Evolutionary conservation across 2,329 filamentous ascomycete genomes (phyloP), one percentile per base, ranked within the genome.

Genomic region (Colletotrichum sp.): DNA sequence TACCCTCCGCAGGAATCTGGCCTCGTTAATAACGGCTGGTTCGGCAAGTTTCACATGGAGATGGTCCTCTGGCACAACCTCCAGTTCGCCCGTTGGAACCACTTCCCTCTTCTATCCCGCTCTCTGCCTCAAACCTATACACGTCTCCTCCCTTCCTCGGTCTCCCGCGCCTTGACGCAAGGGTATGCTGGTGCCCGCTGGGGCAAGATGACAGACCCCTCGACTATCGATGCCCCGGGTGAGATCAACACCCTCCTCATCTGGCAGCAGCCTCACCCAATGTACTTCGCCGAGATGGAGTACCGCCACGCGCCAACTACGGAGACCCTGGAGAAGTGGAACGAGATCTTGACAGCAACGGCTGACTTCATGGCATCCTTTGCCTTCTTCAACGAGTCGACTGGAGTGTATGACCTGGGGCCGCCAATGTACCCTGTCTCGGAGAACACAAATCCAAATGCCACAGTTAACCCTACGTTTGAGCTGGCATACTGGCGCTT

Each of bases 401-500:
- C 89, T 2, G 82, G 85, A 8, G 82, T 87, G 26, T 92, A 91
- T 78, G 91, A 88, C 67, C 82, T 89, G 8, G 87, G 87, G 0
- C 85, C 87, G 16, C 87, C 87, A 18, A 81, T 88, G 78, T 88
- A 88, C 24, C 86, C 86, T 1, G 87, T 85, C 1, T 86, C 88
- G 2, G 91, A 93, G 79, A 93, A 92, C 77, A 92, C 91, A 0
- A 86, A 87, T 13, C 90, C 90, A 1, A 92, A 92, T 75, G 81
- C 79, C 2, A 92, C 90, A 0, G 80, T 89, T 4, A 92, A 92
- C 78, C 89, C 91, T 21, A 88, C 90, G 0, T 93, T 92, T 72
- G 91, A 93, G 82, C 83, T 90, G 7, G 88, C 90, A 8, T 93
- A 93, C 81, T 92, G 90, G 90, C 86, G 89, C 18, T 92, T 92